A percentile compares a stretch with the other conserved stretches of the same genome.
phyloP scores from a whole-genome alignment of 768 basidiomycete species.

The Floccularia luteovirens region DNA sequence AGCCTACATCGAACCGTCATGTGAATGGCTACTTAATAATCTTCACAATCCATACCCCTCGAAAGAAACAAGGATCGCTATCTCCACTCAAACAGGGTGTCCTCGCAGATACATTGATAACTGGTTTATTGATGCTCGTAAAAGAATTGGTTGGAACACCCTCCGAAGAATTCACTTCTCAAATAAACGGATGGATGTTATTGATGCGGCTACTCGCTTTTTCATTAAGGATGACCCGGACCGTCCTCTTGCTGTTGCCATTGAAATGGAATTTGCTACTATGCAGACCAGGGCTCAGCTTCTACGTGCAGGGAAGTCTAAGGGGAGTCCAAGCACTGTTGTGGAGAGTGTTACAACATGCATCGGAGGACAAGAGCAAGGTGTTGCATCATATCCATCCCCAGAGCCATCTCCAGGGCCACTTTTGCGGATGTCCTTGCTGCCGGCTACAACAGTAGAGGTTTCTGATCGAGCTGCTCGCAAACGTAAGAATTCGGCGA shows the following conservation, averaged over 20 bases:
- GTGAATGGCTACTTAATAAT: conserved; percentile 36
- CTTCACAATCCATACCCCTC: conserved; percentile 48
- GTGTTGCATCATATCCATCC: conserved; percentile 10
- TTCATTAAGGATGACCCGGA: conserved; percentile 15
- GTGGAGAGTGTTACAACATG: neutral
- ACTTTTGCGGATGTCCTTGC: no score
- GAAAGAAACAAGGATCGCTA: conserved; percentile 14
- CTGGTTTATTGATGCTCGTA: conserved; percentile 42
- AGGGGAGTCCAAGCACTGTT: conserved; percentile 2
- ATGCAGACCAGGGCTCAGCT: conserved; percentile 12
- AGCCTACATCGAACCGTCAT: conserved; percentile 20
- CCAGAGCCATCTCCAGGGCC: conserved; percentile 10
- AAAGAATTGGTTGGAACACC: conserved; percentile 45
- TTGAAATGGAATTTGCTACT: conserved; percentile 14
- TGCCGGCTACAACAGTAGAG: no score
- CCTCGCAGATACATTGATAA: conserved; percentile 23
- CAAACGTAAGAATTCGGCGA: conserved; percentile 9
- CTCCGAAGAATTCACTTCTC: conserved; percentile 24
- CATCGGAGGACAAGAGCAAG: neutral
- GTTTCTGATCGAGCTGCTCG: no score
- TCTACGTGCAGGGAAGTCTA: conserved; percentile 13
- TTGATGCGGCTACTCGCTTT: conserved; percentile 27
- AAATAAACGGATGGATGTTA: conserved; percentile 23
- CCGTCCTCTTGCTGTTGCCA: conserved; percentile 10
- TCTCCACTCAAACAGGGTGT: conserved; percentile 18